phyloP scores from a whole-genome alignment of 2,329 filamentous ascomycete genomes.

The Aspergillus sp. region DNA sequence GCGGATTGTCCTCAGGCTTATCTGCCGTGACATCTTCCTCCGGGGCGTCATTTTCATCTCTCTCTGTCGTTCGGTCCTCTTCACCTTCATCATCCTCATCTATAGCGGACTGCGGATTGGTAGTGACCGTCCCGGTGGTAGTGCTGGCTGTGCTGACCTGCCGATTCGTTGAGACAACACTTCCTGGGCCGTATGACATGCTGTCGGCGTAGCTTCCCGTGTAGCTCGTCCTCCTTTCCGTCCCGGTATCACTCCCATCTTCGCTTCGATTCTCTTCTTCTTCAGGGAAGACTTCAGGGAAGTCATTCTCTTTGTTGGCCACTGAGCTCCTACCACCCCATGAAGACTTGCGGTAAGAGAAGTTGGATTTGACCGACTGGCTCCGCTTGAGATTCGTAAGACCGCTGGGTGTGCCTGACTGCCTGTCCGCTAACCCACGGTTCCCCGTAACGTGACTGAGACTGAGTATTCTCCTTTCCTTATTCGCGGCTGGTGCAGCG shows the following conservation, averaged over 20 bases:
- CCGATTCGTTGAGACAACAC: conserved; percentile 39
- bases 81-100: conserved; percentile 24
- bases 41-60: conserved; percentile 4
- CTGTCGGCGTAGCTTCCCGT: conserved; percentile 44
- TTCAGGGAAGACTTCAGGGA: conserved; percentile 55
- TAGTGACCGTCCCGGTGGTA: conserved; percentile 34
- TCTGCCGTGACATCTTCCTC: not conserved
- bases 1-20: conserved; percentile 12
- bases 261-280: conserved; percentile 56
- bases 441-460: conserved; percentile 87
- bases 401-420: conserved; percentile 37
- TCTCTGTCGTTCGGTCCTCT: conserved; percentile 13
- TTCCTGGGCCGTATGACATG: conserved; percentile 41
- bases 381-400: conserved; percentile 69
- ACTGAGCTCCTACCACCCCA: conserved; percentile 58
- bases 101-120: conserved; percentile 20
- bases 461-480: conserved; percentile 79
- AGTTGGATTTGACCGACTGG: conserved; percentile 71
- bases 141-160: conserved; percentile 43
- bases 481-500: conserved; percentile 48
- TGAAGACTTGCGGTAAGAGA: conserved; percentile 64
- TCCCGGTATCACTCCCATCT: conserved; percentile 52
- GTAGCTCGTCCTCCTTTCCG: conserved; percentile 46
- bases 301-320: conserved; percentile 59
- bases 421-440: conserved; percentile 36